phyloP scores from a whole-genome alignment of 108 stramenopile species.

The Nitzschia inconspicua region DNA sequence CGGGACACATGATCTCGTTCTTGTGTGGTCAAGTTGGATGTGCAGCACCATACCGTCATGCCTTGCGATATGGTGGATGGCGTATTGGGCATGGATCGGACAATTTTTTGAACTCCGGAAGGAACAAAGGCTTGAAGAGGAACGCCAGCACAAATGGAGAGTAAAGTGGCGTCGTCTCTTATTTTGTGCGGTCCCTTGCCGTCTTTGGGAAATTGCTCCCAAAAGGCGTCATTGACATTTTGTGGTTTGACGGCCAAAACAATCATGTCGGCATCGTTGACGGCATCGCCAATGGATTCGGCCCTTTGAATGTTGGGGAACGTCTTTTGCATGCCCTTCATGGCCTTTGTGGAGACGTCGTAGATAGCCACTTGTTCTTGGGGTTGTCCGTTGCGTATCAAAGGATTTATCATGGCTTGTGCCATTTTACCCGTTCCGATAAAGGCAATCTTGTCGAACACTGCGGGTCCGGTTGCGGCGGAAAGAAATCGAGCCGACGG shows the following conservation, averaged over 20 bases:
- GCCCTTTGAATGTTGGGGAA: constrained; percentile 46
- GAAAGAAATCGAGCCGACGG: too few relatives aligned
- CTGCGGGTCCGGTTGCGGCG: neutral
- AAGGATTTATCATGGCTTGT: constrained; percentile 83
- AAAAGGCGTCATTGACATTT: constrained; percentile 56
- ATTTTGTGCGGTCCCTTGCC: constrained; percentile 16
- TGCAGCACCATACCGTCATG: constrained; percentile 84
- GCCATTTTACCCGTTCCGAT: constrained; percentile 96
- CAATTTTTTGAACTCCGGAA: constrained; percentile 54
- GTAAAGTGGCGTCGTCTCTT: constrained; percentile 49
- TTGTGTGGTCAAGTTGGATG: constrained; percentile 53
- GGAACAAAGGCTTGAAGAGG: constrained; percentile 43
- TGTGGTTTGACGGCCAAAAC: constrained; percentile 91
- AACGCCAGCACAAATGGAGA: constrained; percentile 60
- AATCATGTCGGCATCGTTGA: constrained; percentile 65
- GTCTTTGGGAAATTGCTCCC: constrained; percentile 27
- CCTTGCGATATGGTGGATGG: constrained; percentile 82
- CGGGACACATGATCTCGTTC: constrained; percentile 55
- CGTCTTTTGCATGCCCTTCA: constrained; percentile 32
- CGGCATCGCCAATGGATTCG: constrained; percentile 48
- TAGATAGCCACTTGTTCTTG: constrained; percentile 55
- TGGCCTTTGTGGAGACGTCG: constrained; percentile 56
- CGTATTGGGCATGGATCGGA: constrained; percentile 94
- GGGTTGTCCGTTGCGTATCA: constrained; percentile 61
- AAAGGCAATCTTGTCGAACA: constrained; percentile 75